Conservation (phyloP, 495 filamentous ascomycete species). For the Penicillium malachiteum region DNA sequence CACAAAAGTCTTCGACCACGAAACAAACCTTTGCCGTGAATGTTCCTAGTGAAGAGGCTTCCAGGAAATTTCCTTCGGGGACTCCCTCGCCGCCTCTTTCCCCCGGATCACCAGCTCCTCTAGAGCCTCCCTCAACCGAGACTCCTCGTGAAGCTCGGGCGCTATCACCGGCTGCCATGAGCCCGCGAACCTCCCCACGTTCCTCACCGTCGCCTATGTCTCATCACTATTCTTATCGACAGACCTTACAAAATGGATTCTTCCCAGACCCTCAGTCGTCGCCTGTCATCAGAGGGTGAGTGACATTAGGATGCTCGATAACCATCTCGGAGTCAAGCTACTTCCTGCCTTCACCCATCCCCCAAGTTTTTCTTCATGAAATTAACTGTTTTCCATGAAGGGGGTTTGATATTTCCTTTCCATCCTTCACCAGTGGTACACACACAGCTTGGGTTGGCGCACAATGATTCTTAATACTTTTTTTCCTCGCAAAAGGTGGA, state of each 20-base stretch:
- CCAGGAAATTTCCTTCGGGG: slow-evolving; percentile 13
- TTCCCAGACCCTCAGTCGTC: slow-evolving; percentile 46
- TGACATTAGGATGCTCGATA: slow-evolving; percentile 16
- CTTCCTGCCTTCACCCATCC: slow-evolving; percentile 6
- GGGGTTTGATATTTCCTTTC: slow-evolving; percentile 13
- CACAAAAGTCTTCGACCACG: slow-evolving; percentile 22
- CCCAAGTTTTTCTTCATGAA: neutral
- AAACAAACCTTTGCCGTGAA: slow-evolving; percentile 18
- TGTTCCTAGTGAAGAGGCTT: slow-evolving; percentile 11
- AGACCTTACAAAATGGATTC: slow-evolving; percentile 38
- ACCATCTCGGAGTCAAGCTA: slow-evolving; percentile 13
- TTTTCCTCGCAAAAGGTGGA: slow-evolving; percentile 8
- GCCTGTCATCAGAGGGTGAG: slow-evolving; percentile 47
- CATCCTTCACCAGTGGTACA: slow-evolving; percentile 15
- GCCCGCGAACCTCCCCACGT: slow-evolving; percentile 28
- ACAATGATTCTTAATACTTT: slow-evolving; percentile 9
- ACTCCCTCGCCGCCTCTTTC: slow-evolving; percentile 24
- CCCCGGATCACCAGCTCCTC: slow-evolving; percentile 26
- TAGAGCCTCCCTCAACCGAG: slow-evolving; percentile 13
- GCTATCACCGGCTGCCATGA: slow-evolving; percentile 17
- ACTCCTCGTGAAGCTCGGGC: slow-evolving; percentile 15
- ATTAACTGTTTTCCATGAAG: slow-evolving; percentile 26
- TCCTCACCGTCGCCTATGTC: slow-evolving; percentile 37
- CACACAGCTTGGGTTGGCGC: slow-evolving; percentile 18
- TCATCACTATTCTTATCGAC: slow-evolving; percentile 42